These are phyloP conservation scores for Pythium scleroteichum DNA, from an alignment of 352 stramenopile species.

Conservation along the genomic window DNA sequence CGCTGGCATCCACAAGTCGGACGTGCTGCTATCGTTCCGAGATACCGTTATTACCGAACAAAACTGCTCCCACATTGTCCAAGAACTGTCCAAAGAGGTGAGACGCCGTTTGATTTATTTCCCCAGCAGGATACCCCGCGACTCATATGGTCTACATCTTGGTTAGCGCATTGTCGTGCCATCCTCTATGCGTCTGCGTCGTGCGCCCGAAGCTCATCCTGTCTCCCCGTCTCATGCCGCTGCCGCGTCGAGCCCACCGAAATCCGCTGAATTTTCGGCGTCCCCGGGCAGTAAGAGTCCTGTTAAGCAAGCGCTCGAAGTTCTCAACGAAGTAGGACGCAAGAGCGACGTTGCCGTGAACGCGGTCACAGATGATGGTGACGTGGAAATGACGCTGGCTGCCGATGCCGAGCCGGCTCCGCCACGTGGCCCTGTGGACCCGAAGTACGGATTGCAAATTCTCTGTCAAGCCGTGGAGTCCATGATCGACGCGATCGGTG, in stretches of 20 bases:
- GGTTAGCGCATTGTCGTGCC: constrained; percentile 58
- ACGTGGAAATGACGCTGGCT: constrained; percentile 59
- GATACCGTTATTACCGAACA: constrained; percentile 74
- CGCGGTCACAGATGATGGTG: constrained; percentile 46
- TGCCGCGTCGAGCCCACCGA: constrained; percentile 21
- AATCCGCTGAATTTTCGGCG: background rate
- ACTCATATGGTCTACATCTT: too few species aligned
- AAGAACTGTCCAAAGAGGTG: constrained; percentile 79
- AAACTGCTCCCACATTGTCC: constrained; percentile 76
- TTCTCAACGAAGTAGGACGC: constrained; percentile 5
- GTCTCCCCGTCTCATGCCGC: constrained; percentile 4
- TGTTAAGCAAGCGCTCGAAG: constrained; percentile 24
- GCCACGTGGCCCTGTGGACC: constrained; percentile 40
- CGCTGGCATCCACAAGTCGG: constrained; percentile 81
- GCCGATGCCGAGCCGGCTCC: constrained; percentile 25
- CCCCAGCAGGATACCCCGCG: too few species aligned
- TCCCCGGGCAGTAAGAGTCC: constrained; percentile 18
- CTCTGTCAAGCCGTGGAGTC: constrained; percentile 73
- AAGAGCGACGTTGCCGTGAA: constrained; percentile 3
- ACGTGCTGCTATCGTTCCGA: constrained; percentile 77
- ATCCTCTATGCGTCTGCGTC: constrained; percentile 71
- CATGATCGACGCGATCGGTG: constrained; percentile 79
- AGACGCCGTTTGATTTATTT: background rate
- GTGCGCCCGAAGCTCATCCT: constrained; percentile 49
- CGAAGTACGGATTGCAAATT: constrained; percentile 79